These are phyloP conservation scores for Fusarium mundagurra DNA, from an alignment of 2,329 filamentous ascomycete species.

Conservation along the genomic window DNA sequence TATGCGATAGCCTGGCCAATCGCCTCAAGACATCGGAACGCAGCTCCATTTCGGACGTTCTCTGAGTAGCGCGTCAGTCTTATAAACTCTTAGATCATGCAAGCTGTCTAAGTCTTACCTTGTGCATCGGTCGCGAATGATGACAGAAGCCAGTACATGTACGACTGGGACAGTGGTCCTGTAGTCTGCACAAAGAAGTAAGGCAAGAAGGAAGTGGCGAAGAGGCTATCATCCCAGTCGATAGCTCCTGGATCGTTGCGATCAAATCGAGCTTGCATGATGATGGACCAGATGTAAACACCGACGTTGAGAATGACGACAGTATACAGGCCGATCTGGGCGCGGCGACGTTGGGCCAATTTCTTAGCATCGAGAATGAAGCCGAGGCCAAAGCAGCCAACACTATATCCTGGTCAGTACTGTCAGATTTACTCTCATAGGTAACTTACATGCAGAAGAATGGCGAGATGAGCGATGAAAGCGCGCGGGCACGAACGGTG, in stretches of 20 bases:
- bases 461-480: constrained; percentile 8
- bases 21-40: constrained; percentile 1
- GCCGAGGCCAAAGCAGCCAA: constrained; percentile 5
- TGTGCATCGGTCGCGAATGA: constrained; percentile 14
- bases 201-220: background rate
- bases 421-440: rapidly evolving
- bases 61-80: background rate
- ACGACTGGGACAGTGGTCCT: background rate
- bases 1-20: constrained; percentile 13
- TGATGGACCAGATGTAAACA: constrained; percentile 12
- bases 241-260: background rate
- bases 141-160: constrained; percentile 19
- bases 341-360: constrained; percentile 1
- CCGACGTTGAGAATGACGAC: constrained; percentile 5
- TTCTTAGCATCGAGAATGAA: constrained; percentile 12
- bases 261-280: constrained; percentile 7
- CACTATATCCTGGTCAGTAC: background rate
- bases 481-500: background rate
- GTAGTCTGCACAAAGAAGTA: constrained; percentile 20
- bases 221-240: constrained; percentile 7
- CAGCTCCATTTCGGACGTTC: constrained; percentile 8
- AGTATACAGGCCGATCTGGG: constrained; percentile 1
- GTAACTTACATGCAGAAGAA: constrained; percentile 15
- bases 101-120: background rate
- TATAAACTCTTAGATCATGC: rapidly evolving